phyloP scores from a whole-genome alignment of 2,329 filamentous ascomycete species.

The Diplodia sapinea region DNA sequence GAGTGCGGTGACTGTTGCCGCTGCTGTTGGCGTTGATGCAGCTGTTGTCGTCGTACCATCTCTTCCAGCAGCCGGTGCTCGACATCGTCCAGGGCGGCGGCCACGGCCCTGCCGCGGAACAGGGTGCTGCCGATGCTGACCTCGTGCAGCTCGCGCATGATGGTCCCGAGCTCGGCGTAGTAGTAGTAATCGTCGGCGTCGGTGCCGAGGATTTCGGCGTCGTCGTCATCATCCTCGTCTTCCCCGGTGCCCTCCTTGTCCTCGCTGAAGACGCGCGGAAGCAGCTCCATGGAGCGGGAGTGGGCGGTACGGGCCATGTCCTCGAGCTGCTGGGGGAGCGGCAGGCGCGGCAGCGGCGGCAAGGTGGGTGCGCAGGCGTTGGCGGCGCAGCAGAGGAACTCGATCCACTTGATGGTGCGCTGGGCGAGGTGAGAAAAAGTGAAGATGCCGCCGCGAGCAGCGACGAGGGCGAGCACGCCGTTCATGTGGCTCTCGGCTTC shows the following conservation, averaged over 20 bases:
- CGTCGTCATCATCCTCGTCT: background rate
- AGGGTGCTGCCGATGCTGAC: background rate
- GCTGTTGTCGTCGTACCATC: background rate
- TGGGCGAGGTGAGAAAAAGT: background rate
- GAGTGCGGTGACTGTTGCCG: background rate
- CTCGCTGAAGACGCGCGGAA: background rate
- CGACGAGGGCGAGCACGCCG: conserved; percentile 3
- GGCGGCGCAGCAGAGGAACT: background rate
- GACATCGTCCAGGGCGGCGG: background rate
- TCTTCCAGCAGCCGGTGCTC: background rate
- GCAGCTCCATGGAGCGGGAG: background rate
- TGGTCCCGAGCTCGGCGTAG: background rate
- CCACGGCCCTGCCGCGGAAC: background rate
- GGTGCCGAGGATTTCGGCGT: background rate
- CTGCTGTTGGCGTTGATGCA: background rate
- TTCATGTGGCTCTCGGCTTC: background rate
- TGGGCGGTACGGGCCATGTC: background rate
- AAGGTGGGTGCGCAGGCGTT: background rate
- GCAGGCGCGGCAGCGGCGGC: background rate
- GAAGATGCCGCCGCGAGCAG: conserved; percentile 2
- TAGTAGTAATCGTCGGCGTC: background rate
- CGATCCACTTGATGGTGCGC: conserved; percentile 2
- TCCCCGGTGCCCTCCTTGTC: background rate
- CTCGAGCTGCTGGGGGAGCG: background rate
- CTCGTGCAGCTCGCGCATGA: background rate